Conservation (phyloP, 2,329 filamentous ascomycete genomes). For the Chaetomiaceae sp. region DNA sequence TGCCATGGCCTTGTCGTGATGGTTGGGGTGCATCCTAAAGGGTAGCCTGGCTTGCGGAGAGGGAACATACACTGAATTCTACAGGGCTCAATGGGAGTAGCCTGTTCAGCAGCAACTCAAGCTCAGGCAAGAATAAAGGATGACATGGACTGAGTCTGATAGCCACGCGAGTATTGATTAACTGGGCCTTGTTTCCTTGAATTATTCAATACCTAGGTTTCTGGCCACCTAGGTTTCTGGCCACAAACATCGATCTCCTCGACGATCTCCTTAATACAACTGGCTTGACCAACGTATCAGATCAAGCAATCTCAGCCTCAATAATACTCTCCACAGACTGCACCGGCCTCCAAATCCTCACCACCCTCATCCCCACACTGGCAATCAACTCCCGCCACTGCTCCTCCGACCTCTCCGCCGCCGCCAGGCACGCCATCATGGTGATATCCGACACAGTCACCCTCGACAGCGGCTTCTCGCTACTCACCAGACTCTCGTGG, state of each 20-base stretch:
- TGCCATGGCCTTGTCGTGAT: neutral
- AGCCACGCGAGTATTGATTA: too few species aligned
- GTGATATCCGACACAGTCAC: conserved; percentile 22
- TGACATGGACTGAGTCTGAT: too few species aligned
- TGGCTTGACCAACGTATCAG: neutral
- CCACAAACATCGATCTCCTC: too few species aligned
- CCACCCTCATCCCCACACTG: conserved; percentile 15
- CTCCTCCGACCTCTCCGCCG: conserved; percentile 19
- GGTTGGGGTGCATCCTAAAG: neutral
- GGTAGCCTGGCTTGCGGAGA: too few species aligned
- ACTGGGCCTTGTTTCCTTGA: too few species aligned
- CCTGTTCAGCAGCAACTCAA: too few species aligned
- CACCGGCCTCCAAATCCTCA: conserved; percentile 21
- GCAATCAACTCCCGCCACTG: conserved; percentile 18
- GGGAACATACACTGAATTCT: too few species aligned
- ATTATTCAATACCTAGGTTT: too few species aligned
- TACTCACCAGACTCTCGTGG: conserved; percentile 23
- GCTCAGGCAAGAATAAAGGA: too few species aligned
- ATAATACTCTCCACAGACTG: conserved; percentile 19
- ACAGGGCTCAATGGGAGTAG: too few species aligned
- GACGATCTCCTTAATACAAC: too few species aligned
- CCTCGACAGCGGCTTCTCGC: conserved; percentile 14
- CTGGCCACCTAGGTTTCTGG: too few species aligned
- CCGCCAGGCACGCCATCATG: conserved; percentile 25
- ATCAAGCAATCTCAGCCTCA: conserved; percentile 17